phyloP scores from a whole-genome alignment of 441 rosid genomes.

The Mallotus repandus region DNA sequence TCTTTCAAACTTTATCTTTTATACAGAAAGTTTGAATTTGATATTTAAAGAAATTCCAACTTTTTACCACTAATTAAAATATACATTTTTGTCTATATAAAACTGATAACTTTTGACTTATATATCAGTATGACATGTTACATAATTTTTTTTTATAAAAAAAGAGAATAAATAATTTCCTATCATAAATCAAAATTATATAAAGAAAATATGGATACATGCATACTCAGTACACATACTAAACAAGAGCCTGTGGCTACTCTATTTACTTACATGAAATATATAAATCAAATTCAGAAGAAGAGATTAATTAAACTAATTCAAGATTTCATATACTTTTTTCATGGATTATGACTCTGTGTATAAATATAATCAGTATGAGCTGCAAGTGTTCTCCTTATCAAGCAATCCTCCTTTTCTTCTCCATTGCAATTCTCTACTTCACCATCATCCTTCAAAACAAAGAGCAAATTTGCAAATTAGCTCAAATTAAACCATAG shows the following conservation, averaged over 20 bases:
- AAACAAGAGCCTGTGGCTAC: background rate
- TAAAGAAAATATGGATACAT: too few relatives aligned
- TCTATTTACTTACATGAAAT: background rate
- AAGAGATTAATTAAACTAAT: background rate
- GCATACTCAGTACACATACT: too few relatives aligned
- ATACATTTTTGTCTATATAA: too few relatives aligned
- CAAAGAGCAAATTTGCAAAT: background rate
- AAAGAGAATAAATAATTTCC: too few relatives aligned
- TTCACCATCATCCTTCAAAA: conserved; percentile 9
- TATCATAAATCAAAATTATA: too few relatives aligned
- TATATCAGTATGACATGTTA: background rate
- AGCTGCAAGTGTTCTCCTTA: conserved; percentile 51
- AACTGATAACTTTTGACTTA: too few relatives aligned
- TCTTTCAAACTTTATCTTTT: too few relatives aligned
- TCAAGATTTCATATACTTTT: too few relatives aligned
- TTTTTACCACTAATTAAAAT: too few relatives aligned
- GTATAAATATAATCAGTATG: conserved; percentile 63
- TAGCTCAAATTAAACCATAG: too few relatives aligned
- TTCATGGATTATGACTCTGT: conserved; percentile 43
- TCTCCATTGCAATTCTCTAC: conserved; percentile 37
- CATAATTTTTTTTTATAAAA: background rate
- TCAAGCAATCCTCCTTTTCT: conserved; percentile 56
- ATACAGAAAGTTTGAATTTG: too few relatives aligned
- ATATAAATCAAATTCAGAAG: background rate
- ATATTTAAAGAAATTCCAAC: too few relatives aligned